Percentiles rank a stretch among this genome's conserved stretches.
These are phyloP conservation scores for Coelastrella sp. DNA, from an alignment of 139 green algal species.

Conservation along the genomic window DNA sequence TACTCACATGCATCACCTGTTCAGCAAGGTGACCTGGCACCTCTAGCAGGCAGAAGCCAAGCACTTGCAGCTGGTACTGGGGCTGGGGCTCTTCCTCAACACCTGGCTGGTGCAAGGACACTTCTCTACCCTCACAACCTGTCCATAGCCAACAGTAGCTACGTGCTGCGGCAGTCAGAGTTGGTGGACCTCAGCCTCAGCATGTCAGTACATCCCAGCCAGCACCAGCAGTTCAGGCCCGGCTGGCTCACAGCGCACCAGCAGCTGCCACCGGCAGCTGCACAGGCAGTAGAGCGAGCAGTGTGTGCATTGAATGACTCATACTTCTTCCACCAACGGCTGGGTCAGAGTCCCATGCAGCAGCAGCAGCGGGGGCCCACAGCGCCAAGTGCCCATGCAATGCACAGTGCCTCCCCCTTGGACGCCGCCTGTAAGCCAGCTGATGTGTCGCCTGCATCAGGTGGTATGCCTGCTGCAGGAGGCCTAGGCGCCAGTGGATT, in stretches of 20 bases:
- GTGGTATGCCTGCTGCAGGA: not conserved
- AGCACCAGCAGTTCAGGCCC: conserved; percentile 16
- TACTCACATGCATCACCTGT: not conserved
- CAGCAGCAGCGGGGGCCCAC: not conserved
- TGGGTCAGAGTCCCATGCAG: not conserved
- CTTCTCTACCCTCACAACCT: too few species aligned
- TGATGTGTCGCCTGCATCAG: not conserved
- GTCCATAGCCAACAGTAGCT: conserved; percentile 15
- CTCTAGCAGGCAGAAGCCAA: too few species aligned
- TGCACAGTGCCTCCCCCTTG: too few species aligned
- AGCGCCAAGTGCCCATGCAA: too few species aligned
- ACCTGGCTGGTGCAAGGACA: too few species aligned
- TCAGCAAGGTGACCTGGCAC: not conserved
- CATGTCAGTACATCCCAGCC: conserved; percentile 14
- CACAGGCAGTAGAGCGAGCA: conserved; percentile 37
- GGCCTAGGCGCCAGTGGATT: not conserved
- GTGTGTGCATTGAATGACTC: conserved; percentile 32
- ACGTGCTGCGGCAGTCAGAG: conserved; percentile 25
- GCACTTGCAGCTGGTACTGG: not conserved
- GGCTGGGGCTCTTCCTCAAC: too few species aligned
- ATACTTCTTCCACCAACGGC: conserved; percentile 26
- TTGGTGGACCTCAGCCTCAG: conserved; percentile 39
- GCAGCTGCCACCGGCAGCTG: conserved; percentile 34
- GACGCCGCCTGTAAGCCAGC: not conserved
- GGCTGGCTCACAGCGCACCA: conserved; percentile 34